These are phyloP conservation scores for Nannizzia gypsea DNA, from an alignment of 2,329 filamentous ascomycete species.

Conservation along the genomic window DNA sequence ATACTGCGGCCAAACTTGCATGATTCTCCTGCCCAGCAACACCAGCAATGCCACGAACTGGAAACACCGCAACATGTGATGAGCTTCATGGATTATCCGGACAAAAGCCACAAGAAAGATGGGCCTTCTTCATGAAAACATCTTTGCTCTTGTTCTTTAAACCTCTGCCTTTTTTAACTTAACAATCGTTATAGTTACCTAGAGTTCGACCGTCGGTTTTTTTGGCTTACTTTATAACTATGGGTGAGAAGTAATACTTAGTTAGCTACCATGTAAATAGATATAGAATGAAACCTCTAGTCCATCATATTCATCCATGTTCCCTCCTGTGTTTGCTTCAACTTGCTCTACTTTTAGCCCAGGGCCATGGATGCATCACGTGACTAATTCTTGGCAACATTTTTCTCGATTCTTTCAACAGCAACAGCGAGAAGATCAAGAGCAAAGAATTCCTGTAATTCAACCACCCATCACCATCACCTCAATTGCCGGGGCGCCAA, in stretches of 20 bases:
- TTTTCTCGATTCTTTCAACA: neutral
- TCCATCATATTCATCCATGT: too few species aligned
- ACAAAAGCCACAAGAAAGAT: neutral
- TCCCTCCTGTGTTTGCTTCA: too few species aligned
- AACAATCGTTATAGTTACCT: neutral
- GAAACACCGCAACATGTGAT: conserved; percentile 7
- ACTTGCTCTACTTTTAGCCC: too few species aligned
- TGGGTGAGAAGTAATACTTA: too few species aligned
- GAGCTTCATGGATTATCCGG: conserved; percentile 11
- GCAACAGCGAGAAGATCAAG: neutral
- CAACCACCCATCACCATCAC: neutral
- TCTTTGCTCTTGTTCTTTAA: neutral
- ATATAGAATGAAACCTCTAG: neutral
- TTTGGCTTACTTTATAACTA: neutral
- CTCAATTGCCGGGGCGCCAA: neutral
- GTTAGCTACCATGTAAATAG: neutral
- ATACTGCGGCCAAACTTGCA: conserved; percentile 6
- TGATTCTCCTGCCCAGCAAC: neutral
- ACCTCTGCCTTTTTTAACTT: neutral
- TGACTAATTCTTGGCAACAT: neutral
- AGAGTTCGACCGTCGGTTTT: neutral
- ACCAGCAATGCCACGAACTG: neutral
- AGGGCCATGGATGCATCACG: neutral
- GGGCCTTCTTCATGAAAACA: neutral
- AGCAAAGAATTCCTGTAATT: neutral